These are phyloP conservation scores for Grigorovia transvaalensis DNA, from an alignment of 805 yeast species.

Conservation along the genomic window DNA sequence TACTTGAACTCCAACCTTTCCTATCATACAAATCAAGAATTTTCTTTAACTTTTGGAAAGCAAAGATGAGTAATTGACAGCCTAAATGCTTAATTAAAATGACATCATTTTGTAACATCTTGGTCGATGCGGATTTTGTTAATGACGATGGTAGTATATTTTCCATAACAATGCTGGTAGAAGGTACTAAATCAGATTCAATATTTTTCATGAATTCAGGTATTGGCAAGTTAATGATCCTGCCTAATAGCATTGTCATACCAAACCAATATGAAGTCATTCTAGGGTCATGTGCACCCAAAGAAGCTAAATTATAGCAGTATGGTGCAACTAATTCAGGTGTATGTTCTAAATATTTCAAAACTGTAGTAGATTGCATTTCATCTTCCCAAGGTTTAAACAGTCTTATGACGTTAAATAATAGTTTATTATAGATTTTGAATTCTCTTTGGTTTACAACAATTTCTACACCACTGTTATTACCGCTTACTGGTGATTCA, in stretches of 20 bases:
- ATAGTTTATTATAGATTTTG: slow-evolving; percentile 55
- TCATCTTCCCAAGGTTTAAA: slow-evolving; percentile 78
- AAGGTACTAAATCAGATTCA: slow-evolving; percentile 28
- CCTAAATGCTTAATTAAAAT: slow-evolving; percentile 52
- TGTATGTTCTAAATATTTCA: slow-evolving; percentile 39
- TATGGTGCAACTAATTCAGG: slow-evolving; percentile 74
- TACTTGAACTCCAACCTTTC: slow-evolving; percentile 34
- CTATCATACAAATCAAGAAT: slow-evolving; percentile 30
- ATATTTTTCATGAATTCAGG: slow-evolving; percentile 33
- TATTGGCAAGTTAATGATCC: slow-evolving; percentile 46
- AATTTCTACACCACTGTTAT: slow-evolving; percentile 27
- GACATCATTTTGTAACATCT: slow-evolving; percentile 43
- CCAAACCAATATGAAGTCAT: slow-evolving; percentile 77
- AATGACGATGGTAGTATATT: slow-evolving; percentile 55
- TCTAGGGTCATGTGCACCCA: slow-evolving; percentile 71
- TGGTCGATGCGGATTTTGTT: slow-evolving; percentile 45
- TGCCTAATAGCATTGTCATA: slow-evolving; percentile 49
- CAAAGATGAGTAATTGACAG: slow-evolving; percentile 45
- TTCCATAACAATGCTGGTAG: slow-evolving; percentile 36
- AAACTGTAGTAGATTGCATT: slow-evolving; percentile 45
- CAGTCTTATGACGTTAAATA: slow-evolving; percentile 49
- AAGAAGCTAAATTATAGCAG: slow-evolving; percentile 44
- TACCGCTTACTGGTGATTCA: slow-evolving; percentile 17
- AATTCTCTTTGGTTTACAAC: slow-evolving; percentile 42
- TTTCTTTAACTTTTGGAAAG: slow-evolving; percentile 42